These are phyloP conservation scores for Floccularia luteovirens DNA, from an alignment of 768 basidiomycete genomes.

Conservation along the genomic window DNA sequence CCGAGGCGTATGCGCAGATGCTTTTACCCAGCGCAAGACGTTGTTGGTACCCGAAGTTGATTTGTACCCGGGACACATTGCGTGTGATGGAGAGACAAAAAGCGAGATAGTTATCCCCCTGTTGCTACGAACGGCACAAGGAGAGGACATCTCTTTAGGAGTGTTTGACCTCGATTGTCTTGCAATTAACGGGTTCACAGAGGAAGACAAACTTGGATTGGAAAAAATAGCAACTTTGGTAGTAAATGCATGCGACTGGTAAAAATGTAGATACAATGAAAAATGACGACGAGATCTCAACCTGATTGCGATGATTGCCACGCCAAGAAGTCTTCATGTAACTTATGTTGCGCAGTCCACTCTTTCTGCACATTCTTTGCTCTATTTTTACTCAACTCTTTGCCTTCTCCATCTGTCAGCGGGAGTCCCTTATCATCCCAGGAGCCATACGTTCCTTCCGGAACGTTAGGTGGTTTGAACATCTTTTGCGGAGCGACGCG, in stretches of 20 bases:
- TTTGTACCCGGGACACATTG: conserved; percentile 85
- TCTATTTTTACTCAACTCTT: conserved; percentile 76
- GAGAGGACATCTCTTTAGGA: conserved; percentile 33
- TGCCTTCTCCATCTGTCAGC: conserved; percentile 75
- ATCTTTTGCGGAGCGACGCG: conserved; percentile 64
- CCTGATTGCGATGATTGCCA: too few species aligned
- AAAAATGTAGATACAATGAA: conserved; percentile 11
- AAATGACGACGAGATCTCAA: too few species aligned
- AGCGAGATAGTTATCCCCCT: conserved; percentile 89
- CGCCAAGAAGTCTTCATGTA: conserved; percentile 71
- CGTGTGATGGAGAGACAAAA: conserved; percentile 86
- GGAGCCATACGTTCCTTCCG: conserved; percentile 64
- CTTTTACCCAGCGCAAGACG: conserved; percentile 49
- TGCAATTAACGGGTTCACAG: conserved; percentile 58
- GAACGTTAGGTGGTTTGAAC: conserved; percentile 78
- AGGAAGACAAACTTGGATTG: conserved; percentile 71
- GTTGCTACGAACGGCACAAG: conserved; percentile 25
- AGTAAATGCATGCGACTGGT: conserved; percentile 63
- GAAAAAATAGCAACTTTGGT: conserved; percentile 64
- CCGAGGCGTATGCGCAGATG: conserved; percentile 84
- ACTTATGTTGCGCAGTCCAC: conserved; percentile 63
- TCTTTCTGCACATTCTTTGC: conserved; percentile 75
- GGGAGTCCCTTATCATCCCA: conserved; percentile 89
- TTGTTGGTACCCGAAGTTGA: conserved; percentile 75
- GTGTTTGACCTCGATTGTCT: conserved; percentile 87